Evolutionary conservation across 1,284 basidiomycete genomes (phyloP).

Genomic region (Cryptococcus sp.): DNA sequence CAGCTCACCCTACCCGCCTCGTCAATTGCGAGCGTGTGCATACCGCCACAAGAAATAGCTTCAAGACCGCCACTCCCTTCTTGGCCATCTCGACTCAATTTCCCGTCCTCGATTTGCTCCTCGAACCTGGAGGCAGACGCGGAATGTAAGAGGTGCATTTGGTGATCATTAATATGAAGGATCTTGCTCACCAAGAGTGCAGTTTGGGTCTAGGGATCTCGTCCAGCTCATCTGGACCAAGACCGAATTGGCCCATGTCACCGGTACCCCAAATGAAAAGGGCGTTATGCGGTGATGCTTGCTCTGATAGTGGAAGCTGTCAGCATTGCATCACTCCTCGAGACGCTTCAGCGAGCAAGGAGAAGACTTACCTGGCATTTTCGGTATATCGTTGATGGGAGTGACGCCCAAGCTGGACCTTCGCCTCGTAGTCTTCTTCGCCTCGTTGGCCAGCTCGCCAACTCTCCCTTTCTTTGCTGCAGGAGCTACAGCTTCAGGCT

Average conservation of each 20-base stretch:
- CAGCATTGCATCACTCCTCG: no score
- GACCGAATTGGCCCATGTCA: conserved; percentile 85
- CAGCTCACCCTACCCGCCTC: conserved; percentile 76
- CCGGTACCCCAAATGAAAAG: conserved; percentile 82
- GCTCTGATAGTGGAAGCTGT: no score
- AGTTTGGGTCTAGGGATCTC: conserved; percentile 72
- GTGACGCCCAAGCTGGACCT: conserved; percentile 24
- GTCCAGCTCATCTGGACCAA: conserved; percentile 67
- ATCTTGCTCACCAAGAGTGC: conserved; percentile 55
- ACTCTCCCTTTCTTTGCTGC: conserved; percentile 31
- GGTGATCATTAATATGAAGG: not conserved
- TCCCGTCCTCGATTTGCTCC: conserved; percentile 50
- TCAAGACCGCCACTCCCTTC: conserved; percentile 64
- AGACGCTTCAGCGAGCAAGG: no score
- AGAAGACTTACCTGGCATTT: conserved; percentile 31
- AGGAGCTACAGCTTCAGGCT: conserved; percentile 11
- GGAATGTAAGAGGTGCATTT: not conserved
- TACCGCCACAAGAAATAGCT: conserved; percentile 72
- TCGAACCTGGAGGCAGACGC: conserved; percentile 43
- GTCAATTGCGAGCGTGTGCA: conserved; percentile 82
- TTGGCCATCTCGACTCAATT: conserved; percentile 58
- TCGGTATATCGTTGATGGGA: conserved; percentile 34
- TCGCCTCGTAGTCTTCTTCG: conserved; percentile 21
- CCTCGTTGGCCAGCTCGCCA: conserved; percentile 26
- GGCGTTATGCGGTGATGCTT: conserved; percentile 24